Evolutionary conservation across 2,329 filamentous ascomycete species (phyloP).

Genomic region (Alternaria viburni): DNA sequence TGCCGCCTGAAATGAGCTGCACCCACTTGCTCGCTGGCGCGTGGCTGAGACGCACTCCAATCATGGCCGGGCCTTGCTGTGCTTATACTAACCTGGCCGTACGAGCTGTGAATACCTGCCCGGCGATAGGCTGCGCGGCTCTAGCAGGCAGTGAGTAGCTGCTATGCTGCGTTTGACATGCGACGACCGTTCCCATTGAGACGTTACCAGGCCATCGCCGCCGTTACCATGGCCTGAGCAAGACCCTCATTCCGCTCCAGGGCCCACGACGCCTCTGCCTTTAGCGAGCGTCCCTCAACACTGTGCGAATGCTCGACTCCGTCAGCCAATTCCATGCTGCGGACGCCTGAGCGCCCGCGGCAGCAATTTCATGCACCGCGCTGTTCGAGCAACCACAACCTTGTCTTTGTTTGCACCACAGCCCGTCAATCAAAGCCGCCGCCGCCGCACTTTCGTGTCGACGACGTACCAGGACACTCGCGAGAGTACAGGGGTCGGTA

Average conservation of each 20-base stretch:
- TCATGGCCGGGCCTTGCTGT: constrained; percentile 9
- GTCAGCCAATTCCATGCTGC: constrained; percentile 24
- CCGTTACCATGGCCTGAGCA: constrained; percentile 2
- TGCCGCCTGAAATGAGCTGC: constrained; percentile 19
- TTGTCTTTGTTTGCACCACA: constrained; percentile 36
- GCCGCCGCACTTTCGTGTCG: constrained; percentile 8
- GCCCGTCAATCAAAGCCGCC: constrained; percentile 29
- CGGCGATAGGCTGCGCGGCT: neutral
- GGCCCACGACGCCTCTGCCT: neutral
- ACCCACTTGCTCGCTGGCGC: constrained; percentile 30
- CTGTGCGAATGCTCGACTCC: neutral
- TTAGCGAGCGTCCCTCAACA: constrained; percentile 9
- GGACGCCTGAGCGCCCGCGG: constrained; percentile 18
- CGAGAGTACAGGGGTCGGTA: constrained; percentile 2
- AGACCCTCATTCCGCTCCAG: neutral
- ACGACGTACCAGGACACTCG: neutral
- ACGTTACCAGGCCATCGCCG: no score
- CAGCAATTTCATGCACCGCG: constrained; percentile 24
- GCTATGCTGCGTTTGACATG: constrained; percentile 5
- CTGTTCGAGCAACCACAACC: constrained; percentile 29
- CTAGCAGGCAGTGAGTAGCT: neutral
- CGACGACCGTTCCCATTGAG: constrained; percentile 1
- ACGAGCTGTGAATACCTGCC: neutral
- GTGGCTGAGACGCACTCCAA: constrained; percentile 28
- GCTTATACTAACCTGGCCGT: constrained; percentile 1